Conservation (phyloP, 257 asterid species). For the Cruciata laevipes region DNA sequence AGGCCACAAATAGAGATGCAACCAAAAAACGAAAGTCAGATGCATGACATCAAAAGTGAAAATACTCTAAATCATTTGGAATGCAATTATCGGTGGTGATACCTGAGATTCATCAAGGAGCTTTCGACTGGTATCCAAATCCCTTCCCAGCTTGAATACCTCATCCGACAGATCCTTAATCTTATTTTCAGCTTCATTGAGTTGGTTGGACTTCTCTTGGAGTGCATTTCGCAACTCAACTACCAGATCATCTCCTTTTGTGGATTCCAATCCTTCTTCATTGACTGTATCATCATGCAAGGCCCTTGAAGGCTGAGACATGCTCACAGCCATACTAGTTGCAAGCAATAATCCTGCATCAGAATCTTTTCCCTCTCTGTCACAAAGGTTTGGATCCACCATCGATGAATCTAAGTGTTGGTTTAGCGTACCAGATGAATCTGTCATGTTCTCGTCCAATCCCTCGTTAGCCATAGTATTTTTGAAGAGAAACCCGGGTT, state of each 20-base stretch:
- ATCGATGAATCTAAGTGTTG: constrained; percentile 83
- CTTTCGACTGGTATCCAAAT: constrained; percentile 66
- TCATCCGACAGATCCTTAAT: constrained; percentile 49
- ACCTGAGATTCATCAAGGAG: constrained; percentile 99
- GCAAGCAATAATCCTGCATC: constrained; percentile 44
- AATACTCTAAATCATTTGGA: background rate
- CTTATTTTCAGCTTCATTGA: constrained; percentile 55
- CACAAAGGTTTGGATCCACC: constrained; percentile 47
- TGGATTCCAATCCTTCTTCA: constrained; percentile 37
- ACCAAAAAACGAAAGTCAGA: background rate
- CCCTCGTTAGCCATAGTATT: constrained; percentile 55
- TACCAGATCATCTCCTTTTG: constrained; percentile 32
- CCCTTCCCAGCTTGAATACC: constrained; percentile 55
- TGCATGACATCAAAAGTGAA: background rate
- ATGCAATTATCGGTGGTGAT: constrained; percentile 13
- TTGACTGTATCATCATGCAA: constrained; percentile 28
- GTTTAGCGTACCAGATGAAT: constrained; percentile 55
- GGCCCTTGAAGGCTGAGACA: constrained; percentile 48
- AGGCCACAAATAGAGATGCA: background rate
- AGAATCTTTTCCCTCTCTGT: constrained; percentile 46
- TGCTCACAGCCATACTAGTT: constrained; percentile 75
- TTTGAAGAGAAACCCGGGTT: constrained; percentile 40
- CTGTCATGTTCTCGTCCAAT: constrained; percentile 72
- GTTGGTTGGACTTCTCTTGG: constrained; percentile 52
- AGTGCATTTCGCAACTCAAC: constrained; percentile 47